Percentiles rank a stretch among this genome's conserved stretches.
Conservation (phyloP, 345 rosid species). For the Euphorbia peplus region DNA sequence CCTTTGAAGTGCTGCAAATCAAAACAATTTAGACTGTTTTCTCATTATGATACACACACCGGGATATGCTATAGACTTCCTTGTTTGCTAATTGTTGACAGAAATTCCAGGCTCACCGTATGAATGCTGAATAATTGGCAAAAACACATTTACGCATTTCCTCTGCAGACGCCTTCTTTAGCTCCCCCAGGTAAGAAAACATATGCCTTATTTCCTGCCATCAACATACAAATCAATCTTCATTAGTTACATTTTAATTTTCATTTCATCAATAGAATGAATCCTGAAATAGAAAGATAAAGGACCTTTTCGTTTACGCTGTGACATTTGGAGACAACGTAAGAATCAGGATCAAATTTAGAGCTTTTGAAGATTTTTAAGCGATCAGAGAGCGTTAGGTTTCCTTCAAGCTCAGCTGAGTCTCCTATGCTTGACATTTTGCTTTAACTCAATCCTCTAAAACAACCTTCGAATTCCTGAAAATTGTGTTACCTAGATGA, state of each 20-base stretch:
- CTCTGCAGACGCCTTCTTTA: conserved; percentile 94
- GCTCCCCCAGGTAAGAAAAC: conserved; percentile 54
- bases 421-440: conserved; percentile 51
- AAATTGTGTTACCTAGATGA: background rate
- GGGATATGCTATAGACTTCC: background rate
- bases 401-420: conserved; percentile 57
- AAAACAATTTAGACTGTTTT: background rate
- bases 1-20: conserved; percentile 66
- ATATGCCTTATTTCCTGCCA: conserved; percentile 67
- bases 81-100: background rate
- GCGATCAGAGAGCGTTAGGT: conserved; percentile 68
- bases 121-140: conserved; percentile 87
- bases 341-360: conserved; percentile 59
- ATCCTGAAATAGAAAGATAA: background rate
- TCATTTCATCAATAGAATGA: background rate
- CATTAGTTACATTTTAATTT: background rate
- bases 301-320: conserved; percentile 80
- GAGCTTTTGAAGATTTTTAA: conserved; percentile 75
- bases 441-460: conserved; percentile 10
- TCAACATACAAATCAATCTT: background rate
- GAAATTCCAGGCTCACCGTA: conserved; percentile 39
- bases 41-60: background rate
- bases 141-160: conserved; percentile 97
- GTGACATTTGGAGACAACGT: conserved; percentile 66
- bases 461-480: background rate